Base-by-base conservation (phyloP, 2,329 filamentous ascomycete species). In the Aquanectria penicillioides region DNA sequence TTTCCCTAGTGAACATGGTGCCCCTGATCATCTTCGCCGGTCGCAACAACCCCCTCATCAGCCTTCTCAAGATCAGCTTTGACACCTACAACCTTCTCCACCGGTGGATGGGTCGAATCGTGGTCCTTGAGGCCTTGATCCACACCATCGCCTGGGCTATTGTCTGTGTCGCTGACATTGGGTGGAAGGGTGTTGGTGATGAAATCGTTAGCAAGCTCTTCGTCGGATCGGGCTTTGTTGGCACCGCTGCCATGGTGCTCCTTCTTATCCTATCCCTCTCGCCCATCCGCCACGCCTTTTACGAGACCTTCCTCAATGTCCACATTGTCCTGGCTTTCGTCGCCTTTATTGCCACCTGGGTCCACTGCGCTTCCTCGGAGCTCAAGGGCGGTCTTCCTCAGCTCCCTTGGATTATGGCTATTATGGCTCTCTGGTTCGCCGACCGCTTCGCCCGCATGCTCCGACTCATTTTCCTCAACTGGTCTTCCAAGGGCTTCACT, bases 41-140 rank as follows among this genome's bases (percentile, higher is more conserved):
- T 29, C 90, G 95, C 73, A 98, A 98, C 81, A 99, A 98, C 78
- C 92, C 93, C 8, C 81, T 97, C 44, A 97, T 98, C 71, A 76
- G 82, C 4, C 75, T 96, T 28, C 83, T 98, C 56, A 87, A 90
- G 68, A 90, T 98, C 74, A 94, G 92, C 75, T 99, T 97, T 78
- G 95, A 98, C 75, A 97, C 94, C 1, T 98, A 96, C 83, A 98
- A 98, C 74, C 87, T 81, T 8, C 69, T 81, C n/a, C 78, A 81
- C 61, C 76, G 92, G 64, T 95, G 92, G 91, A 84, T 92, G 63
- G 92, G 91, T 33, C 86, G 92, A 28, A 86, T 94, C 40, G 85
- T 91, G 46, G 86, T 92, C 25, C 63, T 89, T 3, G 88, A 94
- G 73, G 78, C 83, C 25, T 69, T 93, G 49, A 80, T 89, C 4